Percentiles rank a stretch among this genome's conserved stretches.
phyloP scores from a whole-genome alignment of 371 early-diverging fungal genomes.

The Nematocida ausubeli region DNA sequence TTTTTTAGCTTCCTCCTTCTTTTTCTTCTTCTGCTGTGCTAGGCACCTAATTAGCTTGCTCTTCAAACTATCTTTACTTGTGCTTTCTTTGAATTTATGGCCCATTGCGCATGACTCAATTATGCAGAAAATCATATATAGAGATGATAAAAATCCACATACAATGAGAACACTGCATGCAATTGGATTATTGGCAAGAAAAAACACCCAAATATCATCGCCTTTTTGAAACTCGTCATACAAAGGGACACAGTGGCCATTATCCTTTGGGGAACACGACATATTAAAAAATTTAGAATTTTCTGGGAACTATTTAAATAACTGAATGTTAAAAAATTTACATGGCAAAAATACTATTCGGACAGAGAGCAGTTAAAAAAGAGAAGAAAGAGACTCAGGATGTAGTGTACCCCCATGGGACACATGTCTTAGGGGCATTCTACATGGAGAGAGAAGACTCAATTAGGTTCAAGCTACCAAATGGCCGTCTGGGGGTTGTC shows the following conservation, averaged over 20 bases:
- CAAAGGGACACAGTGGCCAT: not conserved
- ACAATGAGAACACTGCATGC: too few species aligned
- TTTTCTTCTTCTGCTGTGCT: not conserved
- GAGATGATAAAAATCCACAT: not conserved
- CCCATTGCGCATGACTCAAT: not conserved
- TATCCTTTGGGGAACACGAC: not conserved
- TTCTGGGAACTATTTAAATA: not conserved
- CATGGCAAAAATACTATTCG: conserved; percentile 49
- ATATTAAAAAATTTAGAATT: not conserved
- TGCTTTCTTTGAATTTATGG: not conserved
- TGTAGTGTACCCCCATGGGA: not conserved
- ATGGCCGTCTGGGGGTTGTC: conserved; percentile 32
- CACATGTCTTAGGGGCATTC: conserved; percentile 30
- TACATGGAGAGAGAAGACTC: conserved; percentile 1
- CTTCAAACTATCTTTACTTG: not conserved
- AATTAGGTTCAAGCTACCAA: conserved; percentile 41
- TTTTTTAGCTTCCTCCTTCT: not conserved
- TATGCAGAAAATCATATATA: not conserved
- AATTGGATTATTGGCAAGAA: too few species aligned
- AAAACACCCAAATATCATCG: too few species aligned
- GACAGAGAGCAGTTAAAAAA: conserved; percentile 50
- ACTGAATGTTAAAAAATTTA: conserved; percentile 17
- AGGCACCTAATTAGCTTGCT: not conserved
- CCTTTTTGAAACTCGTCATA: too few species aligned
- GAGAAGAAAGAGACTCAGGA: not conserved